Conservation (phyloP, 2,329 filamentous ascomycete genomes). For the Ilyonectria sp. region DNA sequence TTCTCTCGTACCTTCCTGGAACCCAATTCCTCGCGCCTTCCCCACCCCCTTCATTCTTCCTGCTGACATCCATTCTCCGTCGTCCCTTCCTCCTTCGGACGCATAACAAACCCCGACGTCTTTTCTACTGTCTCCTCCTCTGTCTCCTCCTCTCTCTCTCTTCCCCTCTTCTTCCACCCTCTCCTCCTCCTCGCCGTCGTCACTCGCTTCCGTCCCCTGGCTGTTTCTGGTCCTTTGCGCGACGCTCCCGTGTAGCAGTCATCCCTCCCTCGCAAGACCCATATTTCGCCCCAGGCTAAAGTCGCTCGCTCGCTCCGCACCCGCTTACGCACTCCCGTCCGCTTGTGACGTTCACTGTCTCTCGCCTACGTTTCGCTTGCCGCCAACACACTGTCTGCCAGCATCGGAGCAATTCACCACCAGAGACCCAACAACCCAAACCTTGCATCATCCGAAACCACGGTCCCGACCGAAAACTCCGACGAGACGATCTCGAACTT, state of each 20-base stretch:
- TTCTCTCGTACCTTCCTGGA: conserved; percentile 19
- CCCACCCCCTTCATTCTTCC: conserved; percentile 31
- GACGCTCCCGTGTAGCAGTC: conserved; percentile 7
- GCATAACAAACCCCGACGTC: conserved; percentile 22
- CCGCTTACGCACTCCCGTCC: conserved; percentile 22
- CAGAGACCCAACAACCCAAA: conserved; percentile 8
- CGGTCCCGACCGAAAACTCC: conserved; percentile 1
- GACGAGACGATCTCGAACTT: conserved; percentile 6
- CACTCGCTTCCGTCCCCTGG: not conserved
- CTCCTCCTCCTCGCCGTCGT: conserved; percentile 22
- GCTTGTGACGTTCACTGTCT: conserved; percentile 23
- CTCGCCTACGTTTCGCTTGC: conserved; percentile 30
- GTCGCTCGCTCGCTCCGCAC: conserved; percentile 27
- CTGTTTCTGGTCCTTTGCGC: not conserved
- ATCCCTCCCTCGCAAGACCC: conserved; percentile 18
- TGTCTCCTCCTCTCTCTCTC: not conserved
- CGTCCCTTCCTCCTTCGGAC: conserved; percentile 15
- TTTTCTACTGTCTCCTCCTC: not conserved
- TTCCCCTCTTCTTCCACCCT: not conserved
- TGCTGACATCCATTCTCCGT: conserved; percentile 25
- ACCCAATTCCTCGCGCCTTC: conserved; percentile 24
- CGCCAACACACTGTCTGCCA: conserved; percentile 23
- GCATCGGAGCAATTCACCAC: conserved; percentile 5
- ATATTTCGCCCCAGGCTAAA: conserved; percentile 29
- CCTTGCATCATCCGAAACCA: conserved; percentile 6